Evolutionary conservation across 768 basidiomycete species (phyloP), one percentile per base, ranked within the genome.

Genomic region (Inosperma sp.): DNA sequence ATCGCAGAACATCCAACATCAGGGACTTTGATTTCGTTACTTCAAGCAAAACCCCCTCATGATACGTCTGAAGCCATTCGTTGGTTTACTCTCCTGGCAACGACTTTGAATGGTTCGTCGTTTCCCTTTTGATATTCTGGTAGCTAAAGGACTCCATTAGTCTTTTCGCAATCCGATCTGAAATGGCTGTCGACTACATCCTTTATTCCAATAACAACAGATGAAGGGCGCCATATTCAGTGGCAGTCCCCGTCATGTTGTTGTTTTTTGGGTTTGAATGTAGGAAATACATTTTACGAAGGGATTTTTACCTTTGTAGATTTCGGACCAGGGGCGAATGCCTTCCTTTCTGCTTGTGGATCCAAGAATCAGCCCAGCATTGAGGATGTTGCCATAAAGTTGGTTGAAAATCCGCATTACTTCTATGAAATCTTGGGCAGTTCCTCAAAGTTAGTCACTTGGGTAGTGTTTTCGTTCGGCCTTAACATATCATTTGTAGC

Each of bases 241-340:
- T 82, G 73, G 73, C 62, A 86, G 21, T 64, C 77, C 21, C 87
- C 88, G 7, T 71, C 62, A 3, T 83, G 84, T 49, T 92, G 89
- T 56, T 90, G 84, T 62, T 76, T 93, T 51, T 78, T 76, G 3
- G 71, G 74, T 23, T n/a, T n/a, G 69, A 74, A 45, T 65, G 71
- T 14, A 70, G 73, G 21, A 76, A 78, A 22, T 74, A n/a, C 77
- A 27, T 81, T 92, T 33, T 86, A 89, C 60, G 85, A 85, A 3
- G 84, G 86, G 55, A 68, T 95, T 2, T 96, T 97, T 61, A 76
- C 80, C 27, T 96, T 93, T 59, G 82, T 98, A 43, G 84, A 95
- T 64, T 96, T 95, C 62, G 94, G 93, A 2, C 62, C 76, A 2
- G 71, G 74, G 4, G 95, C 87, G 21, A 95, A 93, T 57, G 73